Evolutionary conservation across 2,329 filamentous ascomycete genomes (phyloP), one percentile per base, ranked within the genome.

Genomic region (Cytospora piceae): DNA sequence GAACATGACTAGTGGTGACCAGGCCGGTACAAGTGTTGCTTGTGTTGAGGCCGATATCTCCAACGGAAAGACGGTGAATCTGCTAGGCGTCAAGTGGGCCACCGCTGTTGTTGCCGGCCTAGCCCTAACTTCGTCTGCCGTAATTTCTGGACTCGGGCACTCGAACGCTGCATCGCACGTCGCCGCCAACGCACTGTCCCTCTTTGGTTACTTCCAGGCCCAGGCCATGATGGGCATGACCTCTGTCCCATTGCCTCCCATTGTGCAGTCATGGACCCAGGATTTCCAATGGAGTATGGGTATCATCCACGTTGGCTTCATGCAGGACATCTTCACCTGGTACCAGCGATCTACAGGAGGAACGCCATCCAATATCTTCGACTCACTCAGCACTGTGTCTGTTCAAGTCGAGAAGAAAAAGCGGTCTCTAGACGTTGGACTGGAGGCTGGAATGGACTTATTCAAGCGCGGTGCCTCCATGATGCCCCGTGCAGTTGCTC

Each of bases 221-320:
- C 94, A 97, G 78, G 94, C 94, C 31, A 93, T 97, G 77, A 83
- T 97, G 72, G 94, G 94, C 69, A 89, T 97, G 78, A 92, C 90
- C 62, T 87, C 90, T 24, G 90, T 97, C 17, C 83, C 84, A 55
- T 85, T 97, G 62, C 94, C 94, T 12, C 94, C 94, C 0, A 91
- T 97, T 68, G 94, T 96, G 62, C 85, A 91, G 73, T 86, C 94
- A 0, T 98, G 94, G 94, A 97, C 94, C 1, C 94, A 97, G 79
- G 94, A 97, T 79, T 97, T 98, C 80, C 91, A 96, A 75, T 98
- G 94, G 94, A 96, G 90, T 74, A 95, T 98, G 92, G 94, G 94
- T 72, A 93, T 98, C 72, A 96, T 98, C 73, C 86, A 87, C 60
- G 84, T 97, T 52, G 83, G 82, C n/a, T 97, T 96, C 77, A 86